Percentiles rank a stretch among this genome's conserved stretches.
Conservation (phyloP, 2,329 filamentous ascomycete genomes). For the Lasiodiplodia citricola region DNA sequence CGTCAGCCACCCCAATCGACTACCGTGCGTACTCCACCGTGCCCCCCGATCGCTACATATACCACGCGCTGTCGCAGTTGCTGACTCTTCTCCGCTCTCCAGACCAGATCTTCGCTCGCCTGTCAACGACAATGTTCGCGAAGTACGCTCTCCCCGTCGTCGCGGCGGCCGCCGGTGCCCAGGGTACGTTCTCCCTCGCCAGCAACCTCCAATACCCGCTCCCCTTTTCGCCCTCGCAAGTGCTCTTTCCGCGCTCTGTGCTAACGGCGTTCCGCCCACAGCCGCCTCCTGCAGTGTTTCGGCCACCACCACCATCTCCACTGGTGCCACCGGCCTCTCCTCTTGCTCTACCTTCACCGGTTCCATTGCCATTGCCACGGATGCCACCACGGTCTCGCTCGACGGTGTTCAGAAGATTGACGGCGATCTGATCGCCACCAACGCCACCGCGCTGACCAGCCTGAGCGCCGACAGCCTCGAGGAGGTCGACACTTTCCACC, state of each 20-base stretch:
- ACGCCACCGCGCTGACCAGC: slow-evolving; percentile 66
- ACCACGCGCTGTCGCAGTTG: slow-evolving; percentile 31
- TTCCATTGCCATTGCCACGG: slow-evolving; percentile 67
- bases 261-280: slow-evolving; percentile 30
- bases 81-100: slow-evolving; percentile 35
- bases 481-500: slow-evolving; percentile 72
- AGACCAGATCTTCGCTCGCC: slow-evolving; percentile 33
- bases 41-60: slow-evolving; percentile 15
- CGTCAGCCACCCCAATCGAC: slow-evolving; percentile 42
- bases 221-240: neutral
- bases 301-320: slow-evolving; percentile 63
- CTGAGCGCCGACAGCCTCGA: slow-evolving; percentile 67
- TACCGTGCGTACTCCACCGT: slow-evolving; percentile 25
- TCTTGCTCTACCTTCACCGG: slow-evolving; percentile 73
- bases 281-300: slow-evolving; percentile 47
- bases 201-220: neutral
- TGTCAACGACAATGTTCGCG: slow-evolving; percentile 56
- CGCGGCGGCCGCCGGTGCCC: slow-evolving; percentile 58
- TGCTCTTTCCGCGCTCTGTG: neutral
- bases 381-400: slow-evolving; percentile 64
- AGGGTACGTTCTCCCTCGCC: slow-evolving; percentile 49
- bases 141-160: slow-evolving; percentile 63
- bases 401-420: slow-evolving; percentile 66
- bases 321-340: slow-evolving; percentile 65
- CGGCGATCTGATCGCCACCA: slow-evolving; percentile 58